Evolutionary conservation across 1,139 yeast species (phyloP).

Genomic region (Meyerozyma athensensis): DNA sequence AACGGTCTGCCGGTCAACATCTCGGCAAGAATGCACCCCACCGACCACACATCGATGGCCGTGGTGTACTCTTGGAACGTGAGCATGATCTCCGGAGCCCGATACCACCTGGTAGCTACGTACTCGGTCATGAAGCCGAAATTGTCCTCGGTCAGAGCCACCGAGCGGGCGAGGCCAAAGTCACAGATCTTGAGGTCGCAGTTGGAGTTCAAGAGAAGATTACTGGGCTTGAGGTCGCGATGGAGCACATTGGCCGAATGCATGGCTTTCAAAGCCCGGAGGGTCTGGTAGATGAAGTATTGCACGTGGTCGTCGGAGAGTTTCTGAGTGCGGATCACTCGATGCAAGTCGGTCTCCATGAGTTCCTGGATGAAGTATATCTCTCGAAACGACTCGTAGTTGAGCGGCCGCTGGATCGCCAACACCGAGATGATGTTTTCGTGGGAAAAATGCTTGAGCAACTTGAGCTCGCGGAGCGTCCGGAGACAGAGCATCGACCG

Average conservation of each 20-base stretch:
- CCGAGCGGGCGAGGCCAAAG: conserved; percentile 80
- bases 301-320: conserved; percentile 91
- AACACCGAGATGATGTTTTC: conserved; percentile 88
- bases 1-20: conserved; percentile 82
- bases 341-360: conserved; percentile 93
- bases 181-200: conserved; percentile 95
- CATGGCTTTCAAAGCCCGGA: conserved; percentile 84
- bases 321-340: conserved; percentile 81
- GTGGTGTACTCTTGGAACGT: conserved; percentile 90
- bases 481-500: conserved; percentile 87
- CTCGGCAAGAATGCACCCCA: conserved; percentile 94
- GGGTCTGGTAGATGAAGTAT: conserved; percentile 84
- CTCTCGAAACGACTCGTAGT: conserved; percentile 72
- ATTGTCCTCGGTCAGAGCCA: conserved; percentile 39
- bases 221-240: conserved; percentile 89
- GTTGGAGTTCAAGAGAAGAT: conserved; percentile 78
- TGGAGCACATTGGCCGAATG: conserved; percentile 91
- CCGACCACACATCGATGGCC: conserved; percentile 96
- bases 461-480: conserved; percentile 83
- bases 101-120: conserved; percentile 96
- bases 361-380: conserved; percentile 91
- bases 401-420: conserved; percentile 85
- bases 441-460: conserved; percentile 81
- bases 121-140: conserved; percentile 88
- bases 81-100: conserved; percentile 97